Evolutionary conservation across 805 yeast genomes (phyloP).

Genomic region (Saccharomycopsis fermentans): DNA sequence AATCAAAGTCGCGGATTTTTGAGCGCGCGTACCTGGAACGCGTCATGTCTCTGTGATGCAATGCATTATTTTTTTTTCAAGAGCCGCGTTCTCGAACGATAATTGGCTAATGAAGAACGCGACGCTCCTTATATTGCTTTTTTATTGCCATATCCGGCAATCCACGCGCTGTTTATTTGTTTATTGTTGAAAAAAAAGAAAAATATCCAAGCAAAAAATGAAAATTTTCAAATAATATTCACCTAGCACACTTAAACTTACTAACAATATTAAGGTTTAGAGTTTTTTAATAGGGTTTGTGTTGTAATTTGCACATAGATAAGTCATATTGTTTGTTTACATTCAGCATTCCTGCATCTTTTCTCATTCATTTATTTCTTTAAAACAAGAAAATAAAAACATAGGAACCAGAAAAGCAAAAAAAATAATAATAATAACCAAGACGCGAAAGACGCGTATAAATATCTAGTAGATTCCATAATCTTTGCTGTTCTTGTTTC

Average conservation of each 20-base stretch:
- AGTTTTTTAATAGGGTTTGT: too few species aligned
- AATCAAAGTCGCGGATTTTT: neutral
- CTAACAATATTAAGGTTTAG: neutral
- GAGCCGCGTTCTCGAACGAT: neutral
- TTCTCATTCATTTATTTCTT: neutral
- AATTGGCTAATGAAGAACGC: neutral
- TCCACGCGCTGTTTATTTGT: neutral
- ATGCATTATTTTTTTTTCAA: neutral
- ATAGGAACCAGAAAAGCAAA: neutral
- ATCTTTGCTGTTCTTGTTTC: neutral
- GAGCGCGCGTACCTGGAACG: neutral
- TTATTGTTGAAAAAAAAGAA: neutral
- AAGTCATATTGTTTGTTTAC: neutral
- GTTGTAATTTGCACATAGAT: neutral
- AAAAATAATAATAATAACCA: too few species aligned
- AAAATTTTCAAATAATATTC: neutral
- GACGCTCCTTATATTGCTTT: neutral
- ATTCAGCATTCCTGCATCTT: neutral
- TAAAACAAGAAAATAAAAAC: neutral
- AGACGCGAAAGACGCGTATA: neutral
- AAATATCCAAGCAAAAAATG: neutral
- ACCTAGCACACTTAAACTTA: neutral
- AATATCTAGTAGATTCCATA: neutral
- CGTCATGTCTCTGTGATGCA: neutral
- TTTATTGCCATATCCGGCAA: neutral